A percentile compares a stretch with the other conserved stretches of the same genome.
phyloP scores from a whole-genome alignment of 176 grass and related monocot genomes.

The Oryza glaberrima region DNA sequence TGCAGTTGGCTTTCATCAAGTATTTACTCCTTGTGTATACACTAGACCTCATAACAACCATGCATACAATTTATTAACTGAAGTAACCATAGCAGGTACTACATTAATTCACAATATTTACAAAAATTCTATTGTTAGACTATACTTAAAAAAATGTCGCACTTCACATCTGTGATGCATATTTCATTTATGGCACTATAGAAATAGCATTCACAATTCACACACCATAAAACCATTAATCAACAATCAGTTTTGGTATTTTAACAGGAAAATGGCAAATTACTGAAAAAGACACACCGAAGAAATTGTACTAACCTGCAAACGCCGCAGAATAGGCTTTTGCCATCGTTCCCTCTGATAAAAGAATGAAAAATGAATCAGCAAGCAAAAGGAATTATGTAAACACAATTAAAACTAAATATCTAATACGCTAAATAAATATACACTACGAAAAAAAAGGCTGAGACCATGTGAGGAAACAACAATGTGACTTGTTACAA shows the following conservation, averaged over 20 bases:
- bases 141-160: conserved; percentile 21
- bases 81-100: background rate
- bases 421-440: conserved; percentile 26
- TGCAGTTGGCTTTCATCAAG: background rate
- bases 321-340: conserved; percentile 93
- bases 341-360: conserved; percentile 91
- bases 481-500: conserved; percentile 3
- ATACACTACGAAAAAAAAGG: background rate
- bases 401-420: conserved; percentile 16
- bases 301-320: conserved; percentile 71
- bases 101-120: conserved; percentile 16
- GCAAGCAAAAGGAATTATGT: conserved; percentile 29
- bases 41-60: background rate
- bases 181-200: background rate
- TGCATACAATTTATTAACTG: background rate
- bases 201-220: conserved; percentile 25
- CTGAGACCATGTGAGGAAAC: background rate
- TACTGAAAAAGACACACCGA: conserved; percentile 27
- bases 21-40: no score
- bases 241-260: conserved; percentile 13
- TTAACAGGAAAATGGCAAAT: background rate
- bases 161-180: background rate
- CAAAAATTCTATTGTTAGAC: background rate
- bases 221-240: conserved; percentile 18
- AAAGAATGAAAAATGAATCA: conserved; percentile 44